These are phyloP conservation scores for Tephrocybe rancida DNA, from an alignment of 768 basidiomycete genomes.

Conservation along the genomic window DNA sequence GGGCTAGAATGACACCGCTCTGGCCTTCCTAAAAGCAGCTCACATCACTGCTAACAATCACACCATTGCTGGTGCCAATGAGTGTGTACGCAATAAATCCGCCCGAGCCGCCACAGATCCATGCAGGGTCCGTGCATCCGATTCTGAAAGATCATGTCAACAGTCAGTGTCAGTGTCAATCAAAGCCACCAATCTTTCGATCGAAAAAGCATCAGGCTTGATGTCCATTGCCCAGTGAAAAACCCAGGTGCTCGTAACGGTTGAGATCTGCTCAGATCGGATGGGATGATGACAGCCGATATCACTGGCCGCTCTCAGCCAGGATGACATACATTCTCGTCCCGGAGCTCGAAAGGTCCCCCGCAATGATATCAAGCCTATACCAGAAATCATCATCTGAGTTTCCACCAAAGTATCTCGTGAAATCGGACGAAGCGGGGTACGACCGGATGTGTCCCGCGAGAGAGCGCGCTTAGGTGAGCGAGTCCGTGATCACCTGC, in stretches of 20 bases:
- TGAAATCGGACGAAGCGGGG: constrained; percentile 6
- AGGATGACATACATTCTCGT: constrained; percentile 5
- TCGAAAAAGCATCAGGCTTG: background rate
- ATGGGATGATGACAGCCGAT: too few species aligned
- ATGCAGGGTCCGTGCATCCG: constrained; percentile 9
- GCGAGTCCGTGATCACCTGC: constrained; percentile 1
- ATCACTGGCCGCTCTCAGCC: too few species aligned
- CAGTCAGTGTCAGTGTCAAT: too few species aligned
- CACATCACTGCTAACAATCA: constrained; percentile 2
- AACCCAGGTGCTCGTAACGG: too few species aligned
- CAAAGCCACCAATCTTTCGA: background rate
- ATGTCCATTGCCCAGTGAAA: too few species aligned
- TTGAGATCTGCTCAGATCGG: too few species aligned
- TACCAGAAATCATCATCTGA: constrained; percentile 7
- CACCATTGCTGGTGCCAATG: background rate
- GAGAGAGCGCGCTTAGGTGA: constrained; percentile 4
- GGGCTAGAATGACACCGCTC: background rate
- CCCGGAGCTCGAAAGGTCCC: constrained; percentile 8
- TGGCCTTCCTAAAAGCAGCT: background rate
- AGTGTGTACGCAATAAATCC: constrained; percentile 13
- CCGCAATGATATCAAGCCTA: constrained; percentile 9
- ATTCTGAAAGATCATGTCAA: background rate
- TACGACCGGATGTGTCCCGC: constrained; percentile 8
- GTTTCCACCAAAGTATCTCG: constrained; percentile 8
- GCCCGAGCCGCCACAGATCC: constrained; percentile 1